Conservation (phyloP, 2,329 filamentous ascomycete genomes). For the Neurospora crassa region DNA sequence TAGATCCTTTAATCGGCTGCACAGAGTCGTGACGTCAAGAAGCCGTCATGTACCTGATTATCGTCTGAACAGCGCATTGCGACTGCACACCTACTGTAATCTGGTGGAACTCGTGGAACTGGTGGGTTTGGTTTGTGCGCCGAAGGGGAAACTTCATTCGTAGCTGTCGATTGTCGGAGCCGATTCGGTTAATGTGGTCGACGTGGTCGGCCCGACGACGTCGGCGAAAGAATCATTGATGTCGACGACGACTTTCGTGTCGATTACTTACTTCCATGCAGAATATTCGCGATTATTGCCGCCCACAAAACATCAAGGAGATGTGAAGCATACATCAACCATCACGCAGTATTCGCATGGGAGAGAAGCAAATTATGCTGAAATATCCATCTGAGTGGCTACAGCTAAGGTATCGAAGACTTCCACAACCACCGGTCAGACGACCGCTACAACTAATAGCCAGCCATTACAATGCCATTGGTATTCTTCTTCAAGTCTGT, state of each 20-base stretch:
- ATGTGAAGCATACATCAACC: neutral
- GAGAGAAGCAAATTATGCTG: too few relatives aligned
- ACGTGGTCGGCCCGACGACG: neutral
- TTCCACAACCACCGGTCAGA: neutral
- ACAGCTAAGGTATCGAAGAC: neutral
- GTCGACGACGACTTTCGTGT: neutral
- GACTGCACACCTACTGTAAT: neutral
- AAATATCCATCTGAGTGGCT: neutral
- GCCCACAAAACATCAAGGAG: neutral
- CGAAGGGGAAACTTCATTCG: neutral
- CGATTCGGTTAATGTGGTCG: neutral
- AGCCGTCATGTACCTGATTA: neutral
- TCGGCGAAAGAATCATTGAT: neutral
- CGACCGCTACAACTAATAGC: neutral
- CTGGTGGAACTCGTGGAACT: neutral
- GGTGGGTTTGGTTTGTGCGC: neutral
- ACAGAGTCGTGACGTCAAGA: neutral
- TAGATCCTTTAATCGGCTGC: neutral
- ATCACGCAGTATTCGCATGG: neutral
- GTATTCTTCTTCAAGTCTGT: neutral
- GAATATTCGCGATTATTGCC: neutral
- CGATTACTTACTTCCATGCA: neutral
- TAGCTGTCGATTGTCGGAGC: neutral
- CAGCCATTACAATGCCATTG: neutral
- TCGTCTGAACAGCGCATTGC: neutral